Percentiles rank a stretch among this genome's conserved stretches.
Evolutionary conservation across 163 green algal species (phyloP).

Genomic region (Chloroidium sp.): DNA sequence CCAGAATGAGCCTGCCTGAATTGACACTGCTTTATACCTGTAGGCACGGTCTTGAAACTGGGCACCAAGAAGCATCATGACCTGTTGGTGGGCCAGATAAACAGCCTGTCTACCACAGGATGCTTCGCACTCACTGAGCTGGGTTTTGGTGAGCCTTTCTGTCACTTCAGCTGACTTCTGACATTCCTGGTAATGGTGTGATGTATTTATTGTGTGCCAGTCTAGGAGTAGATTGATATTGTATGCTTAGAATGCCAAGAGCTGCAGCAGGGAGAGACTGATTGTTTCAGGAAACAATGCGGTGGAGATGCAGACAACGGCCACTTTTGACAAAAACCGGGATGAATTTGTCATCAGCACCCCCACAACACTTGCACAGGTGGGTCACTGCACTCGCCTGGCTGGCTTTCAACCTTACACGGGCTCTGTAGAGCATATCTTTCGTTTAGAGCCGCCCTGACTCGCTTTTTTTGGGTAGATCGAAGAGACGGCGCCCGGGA

Average conservation of each 20-base stretch:
- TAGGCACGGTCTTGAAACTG: slow-evolving; percentile 80
- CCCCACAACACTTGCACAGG: slow-evolving; percentile 55
- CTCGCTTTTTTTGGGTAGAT: too few species aligned
- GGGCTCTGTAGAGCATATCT: too few species aligned
- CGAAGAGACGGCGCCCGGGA: too few species aligned
- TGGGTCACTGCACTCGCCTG: slow-evolving; percentile 30
- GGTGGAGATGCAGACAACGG: slow-evolving; percentile 85
- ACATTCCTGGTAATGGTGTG: too few species aligned
- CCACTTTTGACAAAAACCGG: slow-evolving; percentile 51
- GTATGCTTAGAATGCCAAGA: background rate
- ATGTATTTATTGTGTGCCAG: background rate
- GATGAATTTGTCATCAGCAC: slow-evolving; percentile 84
- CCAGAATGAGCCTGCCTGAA: background rate
- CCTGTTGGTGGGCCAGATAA: slow-evolving; percentile 59
- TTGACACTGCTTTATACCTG: background rate
- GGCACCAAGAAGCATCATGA: slow-evolving; percentile 72
- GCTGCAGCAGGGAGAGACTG: background rate
- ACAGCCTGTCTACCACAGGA: slow-evolving; percentile 62
- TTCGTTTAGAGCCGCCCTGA: too few species aligned
- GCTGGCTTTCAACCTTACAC: slow-evolving; percentile 5
- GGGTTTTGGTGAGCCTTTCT: slow-evolving; percentile 61
- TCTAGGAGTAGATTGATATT: background rate
- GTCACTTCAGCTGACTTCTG: background rate
- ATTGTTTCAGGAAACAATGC: slow-evolving; percentile 74
- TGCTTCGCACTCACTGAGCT: slow-evolving; percentile 96